Base-by-base conservation (phyloP, 805 yeast species). In the Kluyveromyces nonfermentans region DNA sequence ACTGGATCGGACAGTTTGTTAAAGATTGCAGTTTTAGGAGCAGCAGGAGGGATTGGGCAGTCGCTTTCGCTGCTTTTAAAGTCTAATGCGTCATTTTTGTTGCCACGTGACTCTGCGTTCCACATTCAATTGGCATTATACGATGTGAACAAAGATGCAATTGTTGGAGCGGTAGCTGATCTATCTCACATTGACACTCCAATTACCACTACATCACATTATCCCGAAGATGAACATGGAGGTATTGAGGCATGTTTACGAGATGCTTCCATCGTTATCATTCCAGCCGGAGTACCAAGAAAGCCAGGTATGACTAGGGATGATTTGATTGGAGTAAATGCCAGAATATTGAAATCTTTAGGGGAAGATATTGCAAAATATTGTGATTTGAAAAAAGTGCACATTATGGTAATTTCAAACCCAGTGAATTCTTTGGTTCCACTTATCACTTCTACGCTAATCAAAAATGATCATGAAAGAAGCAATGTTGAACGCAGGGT, bases 281-380 rank as follows among this genome's bases (percentile, higher is more conserved):
- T 69, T 55, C 95, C 95, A 38, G 95, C 95, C 31, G 95, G 95
- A 49, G 82, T 85, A 34, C 95, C 95, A 58, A 81, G 95, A 71
- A 86, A 86, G 70, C 95, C 95, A 35, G 95, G 95, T 46, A 85
- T 85, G 95, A 83, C 94, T 47, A 80, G 95, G 68, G 95, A 85
- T 63, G 95, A 85, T 57, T 74, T 85, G 61, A 85, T 85, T 75
- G 76, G 77, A 65, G 82, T 83, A 67, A 85, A 85, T 60, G 93
- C 94, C 7, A 77, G 82, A 31, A 88, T 88, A 61, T 82, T 88
- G 49, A 75, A 76, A 50, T 78, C 75, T 48, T 70, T 88, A 48
- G 83, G 90, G 33, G 76, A 75, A 52, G 86, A 85, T 12, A 79
- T 87, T 55, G 93, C 94, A 40, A 70, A 70, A 51, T 55, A 62